A percentile compares a stretch with the other conserved stretches of the same genome.
Conservation (phyloP, 1,284 basidiomycete genomes). For the Microstroma glucosiphilum region DNA sequence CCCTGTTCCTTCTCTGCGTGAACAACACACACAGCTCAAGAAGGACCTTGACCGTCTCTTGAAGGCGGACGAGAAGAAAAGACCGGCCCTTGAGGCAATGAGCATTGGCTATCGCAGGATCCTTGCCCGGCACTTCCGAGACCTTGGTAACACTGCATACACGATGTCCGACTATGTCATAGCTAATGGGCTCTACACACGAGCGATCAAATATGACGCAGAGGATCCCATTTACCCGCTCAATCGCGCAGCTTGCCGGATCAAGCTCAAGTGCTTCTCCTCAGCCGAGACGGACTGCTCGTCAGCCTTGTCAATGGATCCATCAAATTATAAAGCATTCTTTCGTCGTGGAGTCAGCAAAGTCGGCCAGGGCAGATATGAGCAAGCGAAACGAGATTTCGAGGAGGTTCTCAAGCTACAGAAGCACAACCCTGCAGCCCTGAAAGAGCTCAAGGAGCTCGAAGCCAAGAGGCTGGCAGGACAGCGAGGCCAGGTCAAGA, state of each 20-base stretch:
- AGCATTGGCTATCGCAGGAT: constrained; percentile 14
- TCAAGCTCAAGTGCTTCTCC: constrained; percentile 19
- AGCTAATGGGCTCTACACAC: constrained; percentile 21
- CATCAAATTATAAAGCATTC: constrained; percentile 22
- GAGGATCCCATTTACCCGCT: constrained; percentile 22
- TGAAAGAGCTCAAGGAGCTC: constrained; percentile 16
- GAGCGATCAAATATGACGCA: constrained; percentile 22
- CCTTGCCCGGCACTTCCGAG: constrained; percentile 16
- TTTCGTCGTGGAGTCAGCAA: constrained; percentile 20
- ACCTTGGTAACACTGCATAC: constrained; percentile 10
- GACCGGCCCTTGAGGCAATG: not conserved
- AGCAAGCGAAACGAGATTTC: constrained; percentile 17
- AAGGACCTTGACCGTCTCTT: too few relatives aligned
- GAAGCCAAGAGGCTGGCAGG: too few relatives aligned
- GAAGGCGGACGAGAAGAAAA: too few relatives aligned
- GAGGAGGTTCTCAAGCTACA: constrained; percentile 17
- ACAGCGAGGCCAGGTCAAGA: too few relatives aligned
- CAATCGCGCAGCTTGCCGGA: constrained; percentile 21
- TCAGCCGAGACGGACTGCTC: constrained; percentile 23
- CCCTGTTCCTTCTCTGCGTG: not conserved
- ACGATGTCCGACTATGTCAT: not conserved
- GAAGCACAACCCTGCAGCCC: constrained; percentile 9
- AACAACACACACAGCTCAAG: too few relatives aligned
- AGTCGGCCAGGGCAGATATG: constrained; percentile 13
- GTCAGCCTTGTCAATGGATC: constrained; percentile 15